Base-by-base conservation (phyloP, 2,329 filamentous ascomycete genomes). In the Mycosphaerella arachidis region DNA sequence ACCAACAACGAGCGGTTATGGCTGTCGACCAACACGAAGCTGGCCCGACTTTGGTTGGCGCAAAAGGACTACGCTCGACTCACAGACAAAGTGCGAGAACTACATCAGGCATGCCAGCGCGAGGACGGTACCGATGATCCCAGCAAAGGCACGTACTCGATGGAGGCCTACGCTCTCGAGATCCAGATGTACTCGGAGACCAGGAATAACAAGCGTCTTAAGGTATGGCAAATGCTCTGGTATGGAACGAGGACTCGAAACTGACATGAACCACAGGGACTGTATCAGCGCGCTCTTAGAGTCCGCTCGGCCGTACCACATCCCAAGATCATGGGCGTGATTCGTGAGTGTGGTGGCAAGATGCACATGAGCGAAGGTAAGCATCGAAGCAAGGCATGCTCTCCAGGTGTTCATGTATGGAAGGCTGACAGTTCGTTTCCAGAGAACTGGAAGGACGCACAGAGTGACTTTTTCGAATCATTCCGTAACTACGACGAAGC, bases 401-500 rank as follows among this genome's bases (percentile, higher is more conserved):
- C 45, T 60, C 57, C 50, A 62, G 45, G 27, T 13, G 50, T 60
- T 61, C 35, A 45, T 55, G 58, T 56, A 27, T 30, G 29, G 27
- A 52, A 52, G 53, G 62, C 71, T 72, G 60, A 73, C 61, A 30
- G 12, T 43, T 20, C 35, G 37, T 53, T 31, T 43, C 50, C 67
- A 82, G 94, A 97, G 79, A 97, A 97, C 74, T 99, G 94, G 94
- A 91, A 94, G 74, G 91, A 92, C 71, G 94, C 94, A 0, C 92
- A 97, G 77, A 93, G 87, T 69, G 94, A 97, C 79, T 99, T 99
- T 76, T 97, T 97, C 75, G 94, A 99, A 75, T 96, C 93, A 0
- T 99, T 99, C 81, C 90, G 92, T 59, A 97, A 97, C 78, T 99
- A 97, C 78, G 94, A 99, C 73, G 94, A 99, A 79, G 94, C 94